Evolutionary conservation across 2,329 filamentous ascomycete genomes (phyloP), one percentile per base, ranked within the genome.

Genomic region (Cladosporium sp.): DNA sequence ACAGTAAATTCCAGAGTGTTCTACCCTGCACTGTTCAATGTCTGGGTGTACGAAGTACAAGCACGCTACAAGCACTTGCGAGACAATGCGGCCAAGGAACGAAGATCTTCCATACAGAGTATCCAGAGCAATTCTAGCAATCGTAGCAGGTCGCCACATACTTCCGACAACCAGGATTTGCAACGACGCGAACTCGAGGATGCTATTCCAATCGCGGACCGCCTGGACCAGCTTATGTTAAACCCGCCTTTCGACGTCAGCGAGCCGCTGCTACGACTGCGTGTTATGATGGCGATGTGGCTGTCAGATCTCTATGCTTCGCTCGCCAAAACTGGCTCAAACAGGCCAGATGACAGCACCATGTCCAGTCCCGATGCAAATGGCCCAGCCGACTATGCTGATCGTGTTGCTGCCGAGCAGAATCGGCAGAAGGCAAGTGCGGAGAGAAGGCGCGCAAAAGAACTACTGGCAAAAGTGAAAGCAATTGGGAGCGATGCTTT

Each of bases 1-100:
- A 70, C 75, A 3, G 69, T 84, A 36, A 85, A 81, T 56, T 82
- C 87, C 9, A 64, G 86, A 32, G 83, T 88, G 53, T 95, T 96
- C 65, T 91, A 89, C 70, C 83, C 87, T 12, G 85, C 86, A 12
- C 79, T 95, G 71, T 84, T 92, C 58, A 83, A 83, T 42, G 79
- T 89, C 39, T 92, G 93, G 79, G 78, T 95, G 45, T 91, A 88
- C 64, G 81, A 86, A 54, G 74, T 83, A 1, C 80, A 87, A 61
- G 74, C 80, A 40, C 66, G 62, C 52, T 68, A 82, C 82, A 71
- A 78, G 78, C 61, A 70, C 66, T 49, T 62, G 64, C 43, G 76
- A 39, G n/a, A 38, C 27, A 5, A 38, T 35, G n/a, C 48, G 36
- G 30, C 30, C 19, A 22, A 41, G 27, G 9, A 27, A 36, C 11